Evolutionary conservation across 257 asterid genomes (phyloP).

Genomic region (Capsicum pubescens): DNA sequence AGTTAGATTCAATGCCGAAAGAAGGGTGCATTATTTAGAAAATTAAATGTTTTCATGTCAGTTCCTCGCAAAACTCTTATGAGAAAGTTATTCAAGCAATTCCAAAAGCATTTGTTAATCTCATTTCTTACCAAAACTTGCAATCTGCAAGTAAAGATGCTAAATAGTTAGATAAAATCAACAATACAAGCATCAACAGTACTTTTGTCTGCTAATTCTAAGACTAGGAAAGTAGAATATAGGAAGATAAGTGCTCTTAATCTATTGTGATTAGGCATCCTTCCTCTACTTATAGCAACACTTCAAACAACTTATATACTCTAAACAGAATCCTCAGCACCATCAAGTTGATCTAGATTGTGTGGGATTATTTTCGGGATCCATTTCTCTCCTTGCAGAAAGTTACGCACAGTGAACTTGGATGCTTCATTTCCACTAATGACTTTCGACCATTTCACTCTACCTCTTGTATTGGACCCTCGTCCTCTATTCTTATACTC

Average conservation of each 20-base stretch:
- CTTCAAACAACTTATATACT: background rate
- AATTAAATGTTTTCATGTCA: background rate
- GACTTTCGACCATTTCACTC: background rate
- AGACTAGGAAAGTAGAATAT: background rate
- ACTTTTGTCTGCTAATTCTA: background rate
- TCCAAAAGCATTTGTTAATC: background rate
- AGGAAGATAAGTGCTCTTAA: background rate
- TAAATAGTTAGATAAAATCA: background rate
- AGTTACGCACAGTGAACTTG: background rate
- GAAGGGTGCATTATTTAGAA: background rate
- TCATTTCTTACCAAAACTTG: background rate
- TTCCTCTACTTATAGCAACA: background rate
- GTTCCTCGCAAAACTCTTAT: background rate
- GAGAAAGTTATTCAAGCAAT: background rate
- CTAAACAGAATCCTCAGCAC: background rate
- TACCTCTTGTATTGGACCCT: background rate
- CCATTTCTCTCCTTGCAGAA: constrained; percentile 25
- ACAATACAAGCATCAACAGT: background rate
- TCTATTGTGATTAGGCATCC: background rate
- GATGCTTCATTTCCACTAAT: background rate
- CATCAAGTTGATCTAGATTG: constrained; percentile 7
- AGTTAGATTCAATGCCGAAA: background rate
- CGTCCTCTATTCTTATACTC: constrained; percentile 24
- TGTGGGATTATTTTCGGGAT: background rate
- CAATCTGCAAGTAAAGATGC: background rate